Evolutionary conservation across 768 basidiomycete genomes (phyloP), one percentile per base, ranked within the genome.

Genomic region (Termitomyces bulborhizus): DNA sequence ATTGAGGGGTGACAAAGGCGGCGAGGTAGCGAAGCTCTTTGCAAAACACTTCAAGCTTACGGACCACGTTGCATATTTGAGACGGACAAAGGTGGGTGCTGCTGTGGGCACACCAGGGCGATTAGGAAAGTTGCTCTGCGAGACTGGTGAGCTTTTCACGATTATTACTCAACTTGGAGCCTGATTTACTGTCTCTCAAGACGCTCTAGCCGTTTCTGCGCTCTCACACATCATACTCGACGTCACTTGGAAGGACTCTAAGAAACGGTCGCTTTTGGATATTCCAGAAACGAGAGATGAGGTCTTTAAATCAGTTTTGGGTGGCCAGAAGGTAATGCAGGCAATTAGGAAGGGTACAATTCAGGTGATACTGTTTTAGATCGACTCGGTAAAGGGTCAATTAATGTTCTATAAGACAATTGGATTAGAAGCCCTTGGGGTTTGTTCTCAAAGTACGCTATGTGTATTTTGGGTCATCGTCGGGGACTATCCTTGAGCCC

Each of bases 21-120:
- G 90, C 11, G 92, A 96, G 60, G 86, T 97, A 32, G 94, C 90
- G 21, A 98, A 98, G 69, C 81, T 99, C 27, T 98, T 98, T 63
- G 93, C 95, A 31, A 94, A 88, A 69, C 95, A 98, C 67, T 85
- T 96, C 72, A 97, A 95, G 71, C 75, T 95, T 40, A 75, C 86
- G 47, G 90, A 95, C 55, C 95, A 98, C 68, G 82, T 89, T 64
- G 75, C 82, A 15, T 91, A 93, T 72, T 77, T 98, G 63, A 78
- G 80, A 64, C 79, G 83, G 60, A 95, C 93, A n/a, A 90, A 87
- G 67, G 81, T 98, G 45, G 88, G 87, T 21, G 79, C 88, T 41
- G 96, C 93, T 18, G 91, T 90, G 27, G 96, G 96, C 18, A 99
- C 96, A 3, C 95, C 96, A 26, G 88, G 89, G 29, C 80, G 96